A percentile compares a stretch with the other conserved stretches of the same genome.
These are phyloP conservation scores for Narthecium ossifragum DNA, from an alignment of 106 monocot genomes.

Conservation along the genomic window DNA sequence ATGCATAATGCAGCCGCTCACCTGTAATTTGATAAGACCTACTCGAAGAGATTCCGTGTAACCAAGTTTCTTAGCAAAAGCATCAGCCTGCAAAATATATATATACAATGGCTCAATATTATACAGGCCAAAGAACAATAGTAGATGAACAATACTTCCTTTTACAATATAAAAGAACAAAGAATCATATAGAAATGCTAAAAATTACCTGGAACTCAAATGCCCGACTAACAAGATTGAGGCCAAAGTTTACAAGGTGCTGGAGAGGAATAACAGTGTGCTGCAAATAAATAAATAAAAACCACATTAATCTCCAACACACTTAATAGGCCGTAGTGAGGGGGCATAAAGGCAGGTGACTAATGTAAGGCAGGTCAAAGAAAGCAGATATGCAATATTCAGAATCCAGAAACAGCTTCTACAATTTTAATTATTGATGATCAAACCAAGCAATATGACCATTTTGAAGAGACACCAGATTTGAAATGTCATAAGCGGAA, in stretches of 20 bases:
- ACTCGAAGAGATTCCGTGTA: constrained; percentile 55
- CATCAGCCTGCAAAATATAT: constrained; percentile 68
- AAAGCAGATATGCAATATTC: too few species aligned
- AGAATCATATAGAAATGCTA: background rate
- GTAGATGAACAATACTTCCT: background rate
- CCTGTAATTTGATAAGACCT: constrained; percentile 88
- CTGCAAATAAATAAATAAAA: constrained; percentile 32
- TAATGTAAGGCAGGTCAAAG: too few species aligned
- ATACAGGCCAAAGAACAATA: background rate
- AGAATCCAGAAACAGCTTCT: too few species aligned
- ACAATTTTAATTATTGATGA: too few species aligned
- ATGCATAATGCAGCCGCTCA: constrained; percentile 7
- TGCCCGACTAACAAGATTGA: constrained; percentile 88
- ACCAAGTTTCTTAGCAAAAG: constrained; percentile 89
- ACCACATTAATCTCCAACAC: too few species aligned
- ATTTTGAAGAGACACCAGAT: too few species aligned
- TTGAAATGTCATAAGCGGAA: too few species aligned
- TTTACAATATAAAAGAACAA: background rate
- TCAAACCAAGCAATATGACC: too few species aligned
- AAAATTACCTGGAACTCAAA: constrained; percentile 92
- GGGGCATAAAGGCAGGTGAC: too few species aligned
- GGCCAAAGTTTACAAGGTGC: constrained; percentile 75
- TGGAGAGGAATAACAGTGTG: constrained; percentile 85
- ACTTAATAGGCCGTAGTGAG: too few species aligned
- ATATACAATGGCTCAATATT: background rate